These are phyloP conservation scores for Paecilomyces sp. DNA, from an alignment of 2,329 filamentous ascomycete species.

Conservation along the genomic window DNA sequence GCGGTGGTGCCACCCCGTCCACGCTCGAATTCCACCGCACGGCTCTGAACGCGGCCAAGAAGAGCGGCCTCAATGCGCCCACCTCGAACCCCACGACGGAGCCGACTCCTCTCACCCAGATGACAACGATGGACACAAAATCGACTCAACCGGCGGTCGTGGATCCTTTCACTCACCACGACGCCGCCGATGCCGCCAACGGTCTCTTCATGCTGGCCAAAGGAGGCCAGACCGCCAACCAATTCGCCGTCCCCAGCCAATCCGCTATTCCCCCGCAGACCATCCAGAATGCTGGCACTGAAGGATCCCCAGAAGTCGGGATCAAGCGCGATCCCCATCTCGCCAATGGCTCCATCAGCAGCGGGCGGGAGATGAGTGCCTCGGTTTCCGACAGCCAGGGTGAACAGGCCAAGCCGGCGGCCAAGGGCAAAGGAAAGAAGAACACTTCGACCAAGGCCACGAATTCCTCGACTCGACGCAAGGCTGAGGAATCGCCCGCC, in stretches of 20 bases:
- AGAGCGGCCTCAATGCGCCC: slow-evolving; percentile 39
- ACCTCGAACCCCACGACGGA: slow-evolving; percentile 38
- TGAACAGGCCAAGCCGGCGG: slow-evolving; percentile 56
- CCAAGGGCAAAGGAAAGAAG: slow-evolving; percentile 65
- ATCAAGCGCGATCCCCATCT: slow-evolving; percentile 32
- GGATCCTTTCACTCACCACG: slow-evolving; percentile 76
- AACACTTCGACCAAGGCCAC: slow-evolving; percentile 42
- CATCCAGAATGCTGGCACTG: slow-evolving; percentile 47
- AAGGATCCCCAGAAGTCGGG: slow-evolving; percentile 40
- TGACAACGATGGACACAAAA: slow-evolving; percentile 36
- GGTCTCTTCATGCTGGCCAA: slow-evolving; percentile 83
- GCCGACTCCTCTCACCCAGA: slow-evolving; percentile 28
- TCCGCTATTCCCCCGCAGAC: slow-evolving; percentile 45
- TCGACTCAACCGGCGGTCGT: slow-evolving; percentile 41
- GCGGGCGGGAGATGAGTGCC: slow-evolving; percentile 61
- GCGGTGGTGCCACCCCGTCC: slow-evolving; percentile 76
- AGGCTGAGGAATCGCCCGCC: slow-evolving; percentile 62
- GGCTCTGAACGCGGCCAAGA: slow-evolving; percentile 70
- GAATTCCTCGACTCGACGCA: slow-evolving; percentile 58
- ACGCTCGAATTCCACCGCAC: slow-evolving; percentile 94
- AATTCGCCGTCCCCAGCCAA: slow-evolving; percentile 44
- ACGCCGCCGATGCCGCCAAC: slow-evolving; percentile 88
- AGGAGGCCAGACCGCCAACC: slow-evolving; percentile 52
- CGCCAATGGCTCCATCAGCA: slow-evolving; percentile 45
- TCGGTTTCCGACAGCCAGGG: slow-evolving; percentile 68